Percentiles rank a stretch among this genome's conserved stretches.
Conservation (phyloP, 306 rosid genomes). For the Trifolium repens region DNA sequence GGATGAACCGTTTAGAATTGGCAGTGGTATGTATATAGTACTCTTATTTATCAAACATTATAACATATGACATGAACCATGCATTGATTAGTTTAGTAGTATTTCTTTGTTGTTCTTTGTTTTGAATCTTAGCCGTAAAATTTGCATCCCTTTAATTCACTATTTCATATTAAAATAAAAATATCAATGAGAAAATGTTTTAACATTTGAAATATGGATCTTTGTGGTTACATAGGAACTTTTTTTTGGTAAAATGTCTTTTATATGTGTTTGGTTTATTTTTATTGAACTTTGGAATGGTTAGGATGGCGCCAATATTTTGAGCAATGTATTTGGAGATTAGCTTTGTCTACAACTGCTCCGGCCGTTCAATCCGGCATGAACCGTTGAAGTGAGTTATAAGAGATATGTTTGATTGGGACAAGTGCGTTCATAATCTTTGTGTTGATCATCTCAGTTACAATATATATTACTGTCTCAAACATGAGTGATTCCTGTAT, state of each 20-base stretch:
- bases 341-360: conserved; percentile 36
- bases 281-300: conserved; percentile 5
- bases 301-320: conserved; percentile 58
- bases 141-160: too few species aligned
- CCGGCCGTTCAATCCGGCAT: conserved; percentile 42
- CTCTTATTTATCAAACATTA: too few species aligned
- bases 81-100: not conserved
- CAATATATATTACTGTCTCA: too few species aligned
- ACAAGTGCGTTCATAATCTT: too few species aligned
- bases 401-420: not conserved
- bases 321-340: conserved; percentile 51
- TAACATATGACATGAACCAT: too few species aligned
- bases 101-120: not conserved
- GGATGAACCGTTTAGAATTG: conserved; percentile 43
- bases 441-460: too few species aligned
- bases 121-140: too few species aligned
- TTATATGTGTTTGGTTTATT: not conserved
- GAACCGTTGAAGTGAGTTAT: conserved; percentile 42
- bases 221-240: not conserved
- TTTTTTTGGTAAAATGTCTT: not conserved
- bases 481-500: too few species aligned
- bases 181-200: not conserved
- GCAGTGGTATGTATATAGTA: too few species aligned
- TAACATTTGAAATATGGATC: not conserved
- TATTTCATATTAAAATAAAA: too few species aligned